Conservation (phyloP, 2,329 filamentous ascomycete species). For the Paramyrothecium roridum region DNA sequence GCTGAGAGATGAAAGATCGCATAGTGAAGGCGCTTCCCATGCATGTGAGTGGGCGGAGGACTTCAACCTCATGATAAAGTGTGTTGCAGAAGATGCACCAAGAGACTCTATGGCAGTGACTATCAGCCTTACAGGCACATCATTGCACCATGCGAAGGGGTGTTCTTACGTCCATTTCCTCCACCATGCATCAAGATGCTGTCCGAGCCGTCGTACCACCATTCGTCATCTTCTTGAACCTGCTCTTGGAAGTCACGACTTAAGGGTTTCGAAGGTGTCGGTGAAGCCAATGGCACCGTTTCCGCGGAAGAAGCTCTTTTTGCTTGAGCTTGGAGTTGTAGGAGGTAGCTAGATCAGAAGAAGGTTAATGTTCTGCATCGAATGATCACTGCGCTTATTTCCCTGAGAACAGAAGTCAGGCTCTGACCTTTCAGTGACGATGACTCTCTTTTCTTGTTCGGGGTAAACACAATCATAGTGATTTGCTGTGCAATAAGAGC, state of each 20-base stretch:
- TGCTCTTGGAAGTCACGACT: not conserved
- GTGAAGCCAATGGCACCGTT: not conserved
- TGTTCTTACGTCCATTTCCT: not conserved
- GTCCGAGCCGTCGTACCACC: not conserved
- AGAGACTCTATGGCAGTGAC: not conserved
- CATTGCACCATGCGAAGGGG: too few relatives aligned
- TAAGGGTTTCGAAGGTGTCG: not conserved
- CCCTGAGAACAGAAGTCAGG: too few relatives aligned
- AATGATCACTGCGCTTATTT: too few relatives aligned
- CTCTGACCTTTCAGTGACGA: not conserved
- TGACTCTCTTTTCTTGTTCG: not conserved
- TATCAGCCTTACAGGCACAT: too few relatives aligned
- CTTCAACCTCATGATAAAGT: not conserved
- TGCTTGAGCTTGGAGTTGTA: not conserved
- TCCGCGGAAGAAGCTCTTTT: not conserved
- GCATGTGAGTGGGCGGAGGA: not conserved
- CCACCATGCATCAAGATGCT: not conserved
- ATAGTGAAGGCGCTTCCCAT: not conserved
- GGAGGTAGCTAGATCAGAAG: not conserved
- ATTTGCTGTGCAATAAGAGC: not conserved
- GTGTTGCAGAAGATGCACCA: not conserved
- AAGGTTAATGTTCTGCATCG: too few relatives aligned
- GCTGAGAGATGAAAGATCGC: not conserved
- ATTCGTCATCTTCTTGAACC: not conserved
- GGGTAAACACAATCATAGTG: not conserved